Conservation (phyloP, 108 stramenopile species). For the Conticribra guillardii region DNA sequence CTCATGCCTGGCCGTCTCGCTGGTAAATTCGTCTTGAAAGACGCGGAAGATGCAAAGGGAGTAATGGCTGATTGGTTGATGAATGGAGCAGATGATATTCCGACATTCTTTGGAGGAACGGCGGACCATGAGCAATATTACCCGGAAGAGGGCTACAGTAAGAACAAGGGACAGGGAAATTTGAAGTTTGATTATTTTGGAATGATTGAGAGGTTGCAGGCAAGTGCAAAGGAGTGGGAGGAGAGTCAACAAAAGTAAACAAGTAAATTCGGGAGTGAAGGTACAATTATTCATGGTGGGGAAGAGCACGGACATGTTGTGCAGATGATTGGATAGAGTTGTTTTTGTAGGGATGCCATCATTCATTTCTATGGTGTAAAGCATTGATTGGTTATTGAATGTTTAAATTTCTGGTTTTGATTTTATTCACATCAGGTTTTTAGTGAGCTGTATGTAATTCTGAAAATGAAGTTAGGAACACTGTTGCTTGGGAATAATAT, state of each 20-base stretch:
- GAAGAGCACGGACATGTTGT: not conserved
- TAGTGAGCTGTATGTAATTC: too few relatives aligned
- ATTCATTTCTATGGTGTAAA: too few relatives aligned
- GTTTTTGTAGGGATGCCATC: too few relatives aligned
- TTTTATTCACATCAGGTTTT: too few relatives aligned
- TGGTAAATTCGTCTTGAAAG: conserved; percentile 76
- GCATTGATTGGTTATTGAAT: too few relatives aligned
- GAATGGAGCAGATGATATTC: conserved; percentile 88
- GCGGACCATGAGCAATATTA: conserved; percentile 82
- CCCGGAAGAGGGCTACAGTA: conserved; percentile 72
- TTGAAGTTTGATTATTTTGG: conserved; percentile 90
- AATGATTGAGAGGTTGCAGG: conserved; percentile 81
- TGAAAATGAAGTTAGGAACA: too few relatives aligned
- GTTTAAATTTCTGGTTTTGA: too few relatives aligned
- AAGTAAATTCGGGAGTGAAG: not conserved
- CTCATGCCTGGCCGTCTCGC: conserved; percentile 87
- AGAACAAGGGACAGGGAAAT: conserved; percentile 78
- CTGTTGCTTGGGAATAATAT: too few relatives aligned
- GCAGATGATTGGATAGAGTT: too few relatives aligned
- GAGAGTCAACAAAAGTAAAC: conserved; percentile 35
- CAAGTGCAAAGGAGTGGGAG: conserved; percentile 52
- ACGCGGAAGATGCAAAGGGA: conserved; percentile 52
- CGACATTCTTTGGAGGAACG: conserved; percentile 82
- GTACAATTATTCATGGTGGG: not conserved
- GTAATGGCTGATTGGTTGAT: conserved; percentile 66